phyloP scores from a whole-genome alignment of 179 eudicot species.

The Nepenthes alata region DNA sequence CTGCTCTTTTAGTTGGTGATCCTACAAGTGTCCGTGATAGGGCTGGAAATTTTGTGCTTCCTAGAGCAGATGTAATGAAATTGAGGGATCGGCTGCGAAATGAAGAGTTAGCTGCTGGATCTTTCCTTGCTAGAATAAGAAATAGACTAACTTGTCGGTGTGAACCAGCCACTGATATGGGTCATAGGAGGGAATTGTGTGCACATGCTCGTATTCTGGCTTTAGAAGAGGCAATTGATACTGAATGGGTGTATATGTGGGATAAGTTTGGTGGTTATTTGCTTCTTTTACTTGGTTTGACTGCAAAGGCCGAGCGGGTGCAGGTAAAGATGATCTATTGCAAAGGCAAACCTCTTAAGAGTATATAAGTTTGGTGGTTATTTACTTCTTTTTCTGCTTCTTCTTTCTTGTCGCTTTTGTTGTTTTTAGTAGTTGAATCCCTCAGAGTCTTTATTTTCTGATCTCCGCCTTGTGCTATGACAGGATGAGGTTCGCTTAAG shows the following conservation, averaged over 20 bases:
- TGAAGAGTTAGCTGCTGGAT: constrained; percentile 90
- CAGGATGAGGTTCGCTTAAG: constrained; percentile 97
- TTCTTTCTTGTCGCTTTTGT: constrained; percentile 1
- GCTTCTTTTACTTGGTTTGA: constrained; percentile 89
- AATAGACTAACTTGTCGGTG: constrained; percentile 35
- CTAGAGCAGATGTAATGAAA: constrained; percentile 92
- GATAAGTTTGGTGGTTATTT: constrained; percentile 98
- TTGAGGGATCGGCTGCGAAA: constrained; percentile 90
- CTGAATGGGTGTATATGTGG: constrained; percentile 99
- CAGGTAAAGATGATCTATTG: constrained; percentile 41
- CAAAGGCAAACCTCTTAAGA: background rate
- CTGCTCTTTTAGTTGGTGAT: constrained; percentile 98
- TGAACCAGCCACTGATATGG: constrained; percentile 56
- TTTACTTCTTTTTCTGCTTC: background rate
- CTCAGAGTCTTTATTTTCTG: background rate
- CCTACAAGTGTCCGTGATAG: constrained; percentile 88
- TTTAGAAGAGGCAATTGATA: constrained; percentile 96
- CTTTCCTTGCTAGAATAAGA: constrained; percentile 45
- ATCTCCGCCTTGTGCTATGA: constrained; percentile 1
- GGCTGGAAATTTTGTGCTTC: constrained; percentile 94
- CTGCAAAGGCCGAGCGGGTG: constrained; percentile 94
- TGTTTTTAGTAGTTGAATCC: background rate
- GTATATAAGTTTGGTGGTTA: background rate
- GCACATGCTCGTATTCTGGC: constrained; percentile 96
- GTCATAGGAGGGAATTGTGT: constrained; percentile 81